Evolutionary conservation across 176 grass and related monocot genomes (phyloP).

Genomic region (Avena insularis): DNA sequence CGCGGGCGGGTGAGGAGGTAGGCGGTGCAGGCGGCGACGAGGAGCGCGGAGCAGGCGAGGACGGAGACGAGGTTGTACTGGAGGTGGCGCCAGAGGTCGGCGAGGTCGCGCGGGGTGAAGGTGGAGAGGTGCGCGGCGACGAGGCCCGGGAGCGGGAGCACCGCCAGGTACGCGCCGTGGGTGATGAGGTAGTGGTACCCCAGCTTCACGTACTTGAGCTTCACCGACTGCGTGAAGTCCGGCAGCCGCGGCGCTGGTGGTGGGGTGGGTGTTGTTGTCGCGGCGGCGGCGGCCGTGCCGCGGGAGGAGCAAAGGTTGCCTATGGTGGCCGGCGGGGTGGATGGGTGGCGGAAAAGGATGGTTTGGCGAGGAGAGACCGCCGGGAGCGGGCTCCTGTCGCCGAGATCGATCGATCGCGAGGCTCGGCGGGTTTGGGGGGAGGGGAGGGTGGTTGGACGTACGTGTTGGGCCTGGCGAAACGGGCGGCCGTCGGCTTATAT

Average conservation of each 20-base stretch:
- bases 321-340: neutral
- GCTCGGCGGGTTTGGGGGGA: neutral
- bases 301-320: constrained; percentile 12
- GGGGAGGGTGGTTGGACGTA: too few relatives aligned
- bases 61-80: constrained; percentile 51
- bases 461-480: neutral
- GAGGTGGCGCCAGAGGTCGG: constrained; percentile 44
- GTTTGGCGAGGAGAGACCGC: neutral
- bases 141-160: constrained; percentile 30
- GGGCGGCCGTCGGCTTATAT: neutral
- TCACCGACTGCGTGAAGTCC: constrained; percentile 72
- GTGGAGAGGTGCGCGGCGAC: constrained; percentile 63
- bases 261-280: neutral
- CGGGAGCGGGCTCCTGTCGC: constrained; percentile 1
- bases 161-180: constrained; percentile 62
- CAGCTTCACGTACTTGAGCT: constrained; percentile 84
- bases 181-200: constrained; percentile 74
- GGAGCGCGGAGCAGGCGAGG: constrained; percentile 38
- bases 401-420: neutral
- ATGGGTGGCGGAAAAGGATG: too few relatives aligned
- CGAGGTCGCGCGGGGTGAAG: constrained; percentile 49
- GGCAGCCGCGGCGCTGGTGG: constrained; percentile 6
- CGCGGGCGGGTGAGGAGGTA: constrained; percentile 62
- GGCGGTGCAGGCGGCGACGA: constrained; percentile 49
- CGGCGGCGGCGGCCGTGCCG: neutral